Conservation (phyloP, 1,139 yeast genomes). For the Scheffersomyces lignicola region DNA sequence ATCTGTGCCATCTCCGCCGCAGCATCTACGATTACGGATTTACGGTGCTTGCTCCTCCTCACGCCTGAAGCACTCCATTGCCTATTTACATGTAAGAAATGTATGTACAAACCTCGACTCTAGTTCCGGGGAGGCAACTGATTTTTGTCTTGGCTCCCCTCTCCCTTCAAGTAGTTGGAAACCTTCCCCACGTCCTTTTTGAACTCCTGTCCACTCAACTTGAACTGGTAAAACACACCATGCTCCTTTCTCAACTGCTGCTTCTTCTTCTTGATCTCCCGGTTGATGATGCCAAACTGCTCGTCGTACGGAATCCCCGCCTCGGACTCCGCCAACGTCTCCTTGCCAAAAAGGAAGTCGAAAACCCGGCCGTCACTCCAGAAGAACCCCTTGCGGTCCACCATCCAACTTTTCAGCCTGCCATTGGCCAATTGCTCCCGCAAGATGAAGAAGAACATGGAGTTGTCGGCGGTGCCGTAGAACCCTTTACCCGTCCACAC, state of each 20-base stretch:
- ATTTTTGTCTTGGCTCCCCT: conserved; percentile 5
- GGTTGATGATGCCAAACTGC: conserved; percentile 42
- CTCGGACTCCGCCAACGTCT: conserved; percentile 72
- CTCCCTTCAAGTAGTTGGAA: conserved; percentile 16
- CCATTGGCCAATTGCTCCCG: conserved; percentile 48
- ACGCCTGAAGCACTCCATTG: too few species aligned
- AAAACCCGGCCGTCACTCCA: conserved; percentile 91
- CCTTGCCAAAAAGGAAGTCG: conserved; percentile 78
- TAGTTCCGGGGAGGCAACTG: conserved; percentile 7
- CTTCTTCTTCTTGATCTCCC: conserved; percentile 41
- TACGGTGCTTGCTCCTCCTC: too few species aligned
- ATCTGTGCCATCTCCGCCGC: too few species aligned
- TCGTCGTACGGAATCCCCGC: conserved; percentile 71
- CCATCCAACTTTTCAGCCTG: conserved; percentile 62
- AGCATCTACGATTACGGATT: too few species aligned
- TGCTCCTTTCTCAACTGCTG: conserved; percentile 37
- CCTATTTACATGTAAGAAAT: too few species aligned
- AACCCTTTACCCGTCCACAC: conserved; percentile 87
- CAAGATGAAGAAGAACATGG: conserved; percentile 71
- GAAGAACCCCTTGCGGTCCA: conserved; percentile 81
- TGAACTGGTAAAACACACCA: conserved; percentile 43
- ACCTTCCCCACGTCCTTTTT: conserved; percentile 30
- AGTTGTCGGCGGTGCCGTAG: conserved; percentile 78
- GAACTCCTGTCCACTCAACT: conserved; percentile 37
- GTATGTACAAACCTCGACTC: too few species aligned